These are phyloP conservation scores for Pichia ethanolica DNA, from an alignment of 805 yeast species.

Conservation along the genomic window DNA sequence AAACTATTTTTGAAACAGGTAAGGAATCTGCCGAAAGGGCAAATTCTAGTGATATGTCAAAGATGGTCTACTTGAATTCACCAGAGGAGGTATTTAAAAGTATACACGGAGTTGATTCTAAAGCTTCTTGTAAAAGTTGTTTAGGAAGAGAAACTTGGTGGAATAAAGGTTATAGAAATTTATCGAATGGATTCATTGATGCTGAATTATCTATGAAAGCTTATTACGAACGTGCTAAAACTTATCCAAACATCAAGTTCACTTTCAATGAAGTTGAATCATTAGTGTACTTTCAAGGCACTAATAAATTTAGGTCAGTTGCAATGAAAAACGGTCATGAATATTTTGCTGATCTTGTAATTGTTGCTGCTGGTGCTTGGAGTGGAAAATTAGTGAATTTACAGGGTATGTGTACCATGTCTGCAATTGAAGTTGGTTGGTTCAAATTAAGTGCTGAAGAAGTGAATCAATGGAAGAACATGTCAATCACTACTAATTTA, in stretches of 20 bases:
- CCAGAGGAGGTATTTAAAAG: slow-evolving; percentile 4
- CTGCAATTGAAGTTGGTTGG: slow-evolving; percentile 24
- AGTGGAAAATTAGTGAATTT: slow-evolving; percentile 20
- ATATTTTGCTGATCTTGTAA: slow-evolving; percentile 12
- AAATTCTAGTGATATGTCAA: slow-evolving; percentile 10
- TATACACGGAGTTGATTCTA: slow-evolving; percentile 7
- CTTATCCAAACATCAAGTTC: slow-evolving; percentile 11
- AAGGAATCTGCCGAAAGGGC: slow-evolving; percentile 13
- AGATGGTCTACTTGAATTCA: slow-evolving; percentile 7
- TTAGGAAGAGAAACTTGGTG: slow-evolving; percentile 10
- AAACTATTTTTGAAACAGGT: slow-evolving; percentile 14
- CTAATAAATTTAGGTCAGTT: slow-evolving; percentile 15
- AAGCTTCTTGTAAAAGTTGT: background rate
- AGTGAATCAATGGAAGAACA: slow-evolving; percentile 17
- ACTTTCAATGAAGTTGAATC: slow-evolving; percentile 16
- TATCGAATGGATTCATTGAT: slow-evolving; percentile 20
- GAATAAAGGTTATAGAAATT: slow-evolving; percentile 20
- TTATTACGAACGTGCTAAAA: slow-evolving; percentile 19
- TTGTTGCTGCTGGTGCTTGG: slow-evolving; percentile 25
- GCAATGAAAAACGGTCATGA: slow-evolving; percentile 10
- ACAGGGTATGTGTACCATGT: slow-evolving; percentile 12
- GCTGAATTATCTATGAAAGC: slow-evolving; percentile 19
- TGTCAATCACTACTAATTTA: slow-evolving; percentile 23
- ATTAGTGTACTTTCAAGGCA: slow-evolving; percentile 9
- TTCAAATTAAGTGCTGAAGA: slow-evolving; percentile 18